These are phyloP conservation scores for Thyridium curvatum DNA, from an alignment of 2,329 filamentous ascomycete genomes.

Conservation along the genomic window DNA sequence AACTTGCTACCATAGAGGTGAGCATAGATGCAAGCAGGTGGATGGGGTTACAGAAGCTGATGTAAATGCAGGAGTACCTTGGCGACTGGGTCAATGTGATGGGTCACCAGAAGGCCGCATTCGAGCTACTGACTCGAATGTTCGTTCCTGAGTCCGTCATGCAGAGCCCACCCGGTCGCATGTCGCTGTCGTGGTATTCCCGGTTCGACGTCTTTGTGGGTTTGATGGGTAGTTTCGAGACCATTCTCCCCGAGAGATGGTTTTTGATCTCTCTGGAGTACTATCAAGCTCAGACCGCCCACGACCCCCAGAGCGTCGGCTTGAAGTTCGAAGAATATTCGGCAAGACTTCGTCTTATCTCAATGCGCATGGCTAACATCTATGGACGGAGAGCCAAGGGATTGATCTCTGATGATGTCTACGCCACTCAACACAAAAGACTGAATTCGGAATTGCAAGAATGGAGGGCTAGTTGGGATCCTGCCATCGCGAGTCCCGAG, in stretches of 20 bases:
- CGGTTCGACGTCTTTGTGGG: slow-evolving; percentile 83
- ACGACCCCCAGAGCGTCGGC: slow-evolving; percentile 55
- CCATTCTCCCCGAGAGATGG: slow-evolving; percentile 72
- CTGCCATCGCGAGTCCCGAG: slow-evolving; percentile 52
- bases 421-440: no score
- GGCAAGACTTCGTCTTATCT: slow-evolving; percentile 63
- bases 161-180: slow-evolving; percentile 62
- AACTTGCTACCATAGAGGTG: slow-evolving; percentile 90
- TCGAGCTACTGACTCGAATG: slow-evolving; percentile 70
- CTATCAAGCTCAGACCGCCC: slow-evolving; percentile 50
- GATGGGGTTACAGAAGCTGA: slow-evolving; percentile 11
- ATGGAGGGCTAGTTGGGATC: slow-evolving; percentile 52
- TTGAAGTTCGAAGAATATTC: slow-evolving; percentile 64
- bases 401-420: no score
- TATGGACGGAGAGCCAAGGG: slow-evolving; percentile 60
- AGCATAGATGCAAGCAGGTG: slow-evolving; percentile 3
- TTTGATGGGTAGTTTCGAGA: slow-evolving; percentile 73
- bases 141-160: slow-evolving; percentile 72
- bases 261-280: slow-evolving; percentile 60
- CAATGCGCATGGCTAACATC: slow-evolving; percentile 72
- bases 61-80: slow-evolving; percentile 66
- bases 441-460: slow-evolving; percentile 2
- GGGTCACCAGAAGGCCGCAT: slow-evolving; percentile 86
- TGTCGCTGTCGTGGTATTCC: slow-evolving; percentile 81
- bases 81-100: slow-evolving; percentile 94